Evolutionary conservation across 805 yeast genomes (phyloP), one percentile per base, ranked within the genome.

Genomic region (Pichia deserticola): DNA sequence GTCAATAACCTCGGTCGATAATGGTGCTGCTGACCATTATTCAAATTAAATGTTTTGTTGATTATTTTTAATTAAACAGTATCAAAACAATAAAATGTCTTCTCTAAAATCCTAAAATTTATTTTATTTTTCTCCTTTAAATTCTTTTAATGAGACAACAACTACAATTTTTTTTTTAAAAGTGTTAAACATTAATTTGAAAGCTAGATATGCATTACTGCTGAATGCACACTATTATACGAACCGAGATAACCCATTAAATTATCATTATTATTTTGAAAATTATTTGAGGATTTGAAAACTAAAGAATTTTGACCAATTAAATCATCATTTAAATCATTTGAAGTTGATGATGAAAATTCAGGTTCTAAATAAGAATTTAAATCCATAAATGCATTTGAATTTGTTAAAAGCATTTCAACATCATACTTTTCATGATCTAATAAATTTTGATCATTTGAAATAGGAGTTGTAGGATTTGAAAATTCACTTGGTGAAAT

Each of bases 171-270:
- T 10, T 8, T 7, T 25, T 40, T 3, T 33, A 28, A 50, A 52
- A 37, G 20, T 20, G 3, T 20, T 20, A 2, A 51, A 48, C 29
- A 20, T 20, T 20, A 34, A 32, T 10, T 28, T 40, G 13, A 37
- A 36, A n/a, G 3, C 20, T 20, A 43, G 25, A 33, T 40, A 43
- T 51, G 53, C 71, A 67, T 60, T 68, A 50, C 70, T 66, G 71
- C 71, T 66, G 70, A 68, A 66, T 67, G 71, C 71, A 67, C 68
- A 59, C 62, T 61, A 60, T 66, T 65, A 65, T 60, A 63, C 56
- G 63, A 61, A 55, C 65, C 59, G 57, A 60, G 63, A 60, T 57
- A 62, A 50, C 61, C 64, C 61, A 63, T 58, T 38, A 36, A 30
- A 33, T 11, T 36, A 12, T 45, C 42, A 33, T 11, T 25, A 28